Conservation (phyloP, 2,329 filamentous ascomycete genomes). For the Pseudopyricularia javanii region DNA sequence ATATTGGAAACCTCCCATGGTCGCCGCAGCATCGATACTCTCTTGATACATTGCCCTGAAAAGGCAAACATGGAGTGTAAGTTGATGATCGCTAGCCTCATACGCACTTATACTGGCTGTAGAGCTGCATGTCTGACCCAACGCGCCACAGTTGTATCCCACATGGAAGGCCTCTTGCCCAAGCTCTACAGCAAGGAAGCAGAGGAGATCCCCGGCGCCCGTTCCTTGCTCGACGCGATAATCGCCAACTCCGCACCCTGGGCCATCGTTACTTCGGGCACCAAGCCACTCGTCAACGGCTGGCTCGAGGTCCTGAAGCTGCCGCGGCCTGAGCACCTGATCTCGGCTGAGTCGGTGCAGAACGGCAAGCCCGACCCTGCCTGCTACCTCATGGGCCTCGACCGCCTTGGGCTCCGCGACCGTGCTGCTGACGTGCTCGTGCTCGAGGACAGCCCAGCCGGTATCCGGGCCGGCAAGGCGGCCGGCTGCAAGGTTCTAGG, state of each 20-base stretch:
- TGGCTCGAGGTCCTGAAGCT: conserved; percentile 60
- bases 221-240: conserved; percentile 55
- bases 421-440: conserved; percentile 51
- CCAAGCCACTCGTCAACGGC: conserved; percentile 52
- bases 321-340: conserved; percentile 51
- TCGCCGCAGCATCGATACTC: conserved; percentile 73
- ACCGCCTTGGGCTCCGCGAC: conserved; percentile 41
- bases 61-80: conserved; percentile 89
- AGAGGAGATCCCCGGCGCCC: conserved; percentile 73
- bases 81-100: conserved; percentile 19
- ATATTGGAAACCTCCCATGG: conserved; percentile 91
- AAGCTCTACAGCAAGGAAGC: conserved; percentile 66
- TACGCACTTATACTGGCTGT: too few relatives aligned
- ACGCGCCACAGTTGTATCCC: conserved; percentile 51
- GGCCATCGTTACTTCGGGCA: conserved; percentile 78
- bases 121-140: conserved; percentile 80
- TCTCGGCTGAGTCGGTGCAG: conserved; percentile 64
- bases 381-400: conserved; percentile 59
- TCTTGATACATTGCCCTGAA: conserved; percentile 66
- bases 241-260: conserved; percentile 55
- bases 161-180: conserved; percentile 69
- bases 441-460: conserved; percentile 80
- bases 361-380: conserved; percentile 67
- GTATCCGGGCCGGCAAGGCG: conserved; percentile 70
- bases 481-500: conserved; percentile 78